Base-by-base conservation (phyloP, 176 grass and related monocot genomes). In the Calamus simplicifolius region DNA sequence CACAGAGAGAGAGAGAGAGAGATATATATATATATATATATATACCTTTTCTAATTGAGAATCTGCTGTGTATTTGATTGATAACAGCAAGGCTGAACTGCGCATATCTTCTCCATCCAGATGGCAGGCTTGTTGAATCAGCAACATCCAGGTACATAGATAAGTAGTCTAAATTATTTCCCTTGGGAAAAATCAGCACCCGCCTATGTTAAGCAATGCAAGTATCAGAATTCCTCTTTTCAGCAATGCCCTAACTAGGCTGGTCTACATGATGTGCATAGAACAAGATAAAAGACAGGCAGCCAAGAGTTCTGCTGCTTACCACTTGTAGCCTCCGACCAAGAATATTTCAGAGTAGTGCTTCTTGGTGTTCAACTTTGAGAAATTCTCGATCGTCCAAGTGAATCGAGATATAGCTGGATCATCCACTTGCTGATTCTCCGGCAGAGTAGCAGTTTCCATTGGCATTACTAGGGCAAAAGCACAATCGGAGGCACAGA, bases 131-230 rank as follows among this genome's bases (percentile, higher is more conserved):
- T 48, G 48, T 21, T 19, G 81, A 60, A 69, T 89, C 86, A 79
- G 81, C 86, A 66, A 81, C 74, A 79, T 85, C 81, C 23, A 89
- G 68, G 55, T 89, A 89, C 77, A 89, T 79, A 12, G 86, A 89
- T 70, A 89, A 76, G 27, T 50, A 18, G 16, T 81, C 63, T 51
- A 73, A 71, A 58, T 81, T 73, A 49, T 89, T 89, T 72, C 86
- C 86, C 17, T 57, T 79, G 5, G 86, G 86, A 49, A 89, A 89
- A 48, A 85, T 65, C 29, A 89, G 27, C 62, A 89, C 86, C 25
- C 81, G 71, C 86, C 86, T 89, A 68, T 29, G 0, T 78, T 6
- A 25, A 23, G 21, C 21, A 23, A 23, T 23, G 21, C 21, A 56
- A 69, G 8, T 25, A 76, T 25, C 6, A 31, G 52, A 5, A 6